A percentile compares a stretch with the other conserved stretches of the same genome.
Conservation (phyloP, 1,284 basidiomycete species). For the Tremellales sp. region DNA sequence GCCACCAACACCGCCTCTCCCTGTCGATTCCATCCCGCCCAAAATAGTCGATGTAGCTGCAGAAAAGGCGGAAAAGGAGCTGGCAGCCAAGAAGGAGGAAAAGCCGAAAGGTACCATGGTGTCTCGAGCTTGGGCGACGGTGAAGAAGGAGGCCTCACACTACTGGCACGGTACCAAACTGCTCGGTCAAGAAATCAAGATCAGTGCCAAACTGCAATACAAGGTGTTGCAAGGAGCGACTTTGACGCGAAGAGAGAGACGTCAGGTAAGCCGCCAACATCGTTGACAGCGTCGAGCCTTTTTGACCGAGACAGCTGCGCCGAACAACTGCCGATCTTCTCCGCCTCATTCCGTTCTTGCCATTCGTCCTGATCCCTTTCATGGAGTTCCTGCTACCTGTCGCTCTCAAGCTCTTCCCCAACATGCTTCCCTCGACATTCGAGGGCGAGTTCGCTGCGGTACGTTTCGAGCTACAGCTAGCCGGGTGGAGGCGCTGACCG, state of each 20-base stretch:
- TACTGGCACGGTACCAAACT: conserved; percentile 98
- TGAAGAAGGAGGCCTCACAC: conserved; percentile 93
- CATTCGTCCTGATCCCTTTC: conserved; percentile 94
- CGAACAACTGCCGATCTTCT: conserved; percentile 90
- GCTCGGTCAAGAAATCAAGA: conserved; percentile 88
- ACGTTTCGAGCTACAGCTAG: conserved; percentile 36
- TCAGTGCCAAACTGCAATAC: conserved; percentile 81
- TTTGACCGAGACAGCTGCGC: conserved; percentile 59
- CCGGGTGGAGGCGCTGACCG: neutral
- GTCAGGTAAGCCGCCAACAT: conserved; percentile 65
- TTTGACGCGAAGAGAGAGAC: conserved; percentile 85
- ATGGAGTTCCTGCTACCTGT: conserved; percentile 98
- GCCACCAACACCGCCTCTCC: conserved; percentile 27
- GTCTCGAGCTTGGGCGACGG: conserved; percentile 67
- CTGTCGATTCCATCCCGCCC: conserved; percentile 15
- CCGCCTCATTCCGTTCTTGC: conserved; percentile 88
- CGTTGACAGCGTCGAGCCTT: neutral
- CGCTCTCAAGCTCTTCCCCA: conserved; percentile 94
- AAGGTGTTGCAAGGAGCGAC: conserved; percentile 88
- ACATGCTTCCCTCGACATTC: conserved; percentile 97
- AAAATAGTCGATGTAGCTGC: conserved; percentile 24
- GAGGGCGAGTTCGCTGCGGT: conserved; percentile 93
- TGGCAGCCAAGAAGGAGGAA: conserved; percentile 55
- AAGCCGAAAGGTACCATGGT: conserved; percentile 36
- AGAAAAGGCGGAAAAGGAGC: conserved; percentile 63